Percentiles rank a stretch among this genome's conserved stretches.
Conservation (phyloP, 192 early-diverging fungal species). For the Ambispora gerdemannii region DNA sequence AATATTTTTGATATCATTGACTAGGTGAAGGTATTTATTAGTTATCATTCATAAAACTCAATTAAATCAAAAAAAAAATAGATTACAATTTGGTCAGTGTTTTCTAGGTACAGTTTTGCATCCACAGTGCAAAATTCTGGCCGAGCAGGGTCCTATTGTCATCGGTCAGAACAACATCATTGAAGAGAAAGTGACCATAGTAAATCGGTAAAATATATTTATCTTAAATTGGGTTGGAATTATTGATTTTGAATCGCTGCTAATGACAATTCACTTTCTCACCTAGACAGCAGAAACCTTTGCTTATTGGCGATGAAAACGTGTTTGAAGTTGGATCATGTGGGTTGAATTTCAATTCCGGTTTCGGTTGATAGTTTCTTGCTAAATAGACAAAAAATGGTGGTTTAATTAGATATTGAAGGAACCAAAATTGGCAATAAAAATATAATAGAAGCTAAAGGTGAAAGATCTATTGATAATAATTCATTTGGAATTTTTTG, state of each 20-base stretch:
- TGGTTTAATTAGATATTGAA: constrained; percentile 61
- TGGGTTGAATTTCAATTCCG: constrained; percentile 36
- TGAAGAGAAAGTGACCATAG: constrained; percentile 69
- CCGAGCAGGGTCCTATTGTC: constrained; percentile 63
- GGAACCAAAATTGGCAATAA: constrained; percentile 61
- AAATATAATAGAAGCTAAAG: constrained; percentile 64
- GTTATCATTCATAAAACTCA: neutral
- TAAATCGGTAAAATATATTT: constrained; percentile 56
- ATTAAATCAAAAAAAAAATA: neutral
- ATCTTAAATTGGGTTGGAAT: too few species aligned
- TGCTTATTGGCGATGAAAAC: constrained; percentile 71
- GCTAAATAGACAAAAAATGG: too few species aligned
- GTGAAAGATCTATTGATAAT: constrained; percentile 33
- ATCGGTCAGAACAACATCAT: constrained; percentile 73
- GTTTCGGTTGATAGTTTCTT: neutral
- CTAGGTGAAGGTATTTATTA: constrained; percentile 3
- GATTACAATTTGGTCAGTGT: neutral
- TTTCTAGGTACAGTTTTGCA: constrained; percentile 63
- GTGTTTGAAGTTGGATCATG: constrained; percentile 72
- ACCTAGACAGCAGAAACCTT: constrained; percentile 42
- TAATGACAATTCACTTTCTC: neutral
- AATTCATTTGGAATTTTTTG: too few species aligned
- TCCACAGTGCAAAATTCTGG: constrained; percentile 67
- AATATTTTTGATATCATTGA: neutral
- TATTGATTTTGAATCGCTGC: neutral